phyloP scores from a whole-genome alignment of 345 rosid genomes.

The Sisymbrium altissimum region DNA sequence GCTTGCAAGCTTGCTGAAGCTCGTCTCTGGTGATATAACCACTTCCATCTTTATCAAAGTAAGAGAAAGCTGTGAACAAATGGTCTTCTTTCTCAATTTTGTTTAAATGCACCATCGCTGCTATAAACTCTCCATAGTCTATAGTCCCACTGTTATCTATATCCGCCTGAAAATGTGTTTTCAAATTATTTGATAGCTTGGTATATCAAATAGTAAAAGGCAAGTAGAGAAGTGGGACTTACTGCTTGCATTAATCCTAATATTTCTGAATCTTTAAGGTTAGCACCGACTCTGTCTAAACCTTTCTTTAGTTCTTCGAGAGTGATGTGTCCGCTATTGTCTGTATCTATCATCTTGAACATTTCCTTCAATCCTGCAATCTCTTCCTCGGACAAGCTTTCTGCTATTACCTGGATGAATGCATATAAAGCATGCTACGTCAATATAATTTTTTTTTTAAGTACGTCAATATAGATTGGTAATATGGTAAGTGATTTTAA shows the following conservation, averaged over 20 bases:
- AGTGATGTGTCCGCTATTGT: conserved; percentile 80
- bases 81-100: conserved; percentile 85
- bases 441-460: no score
- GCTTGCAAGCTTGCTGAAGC: conserved; percentile 76
- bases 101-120: conserved; percentile 93
- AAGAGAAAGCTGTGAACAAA: conserved; percentile 75
- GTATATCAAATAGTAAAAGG: not conserved
- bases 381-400: conserved; percentile 84
- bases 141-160: conserved; percentile 88
- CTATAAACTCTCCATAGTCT: conserved; percentile 85
- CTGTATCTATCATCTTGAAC: conserved; percentile 94
- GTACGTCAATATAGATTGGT: not conserved
- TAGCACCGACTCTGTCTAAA: conserved; percentile 77
- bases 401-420: conserved; percentile 71
- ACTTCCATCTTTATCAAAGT: conserved; percentile 90
- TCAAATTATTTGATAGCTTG: not conserved
- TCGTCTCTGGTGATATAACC: conserved; percentile 89
- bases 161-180: conserved; percentile 60
- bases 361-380: conserved; percentile 86
- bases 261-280: conserved; percentile 72
- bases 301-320: conserved; percentile 84
- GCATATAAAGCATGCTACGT: not conserved
- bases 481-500: not conserved
- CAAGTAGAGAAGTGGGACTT: not conserved
- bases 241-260: conserved; percentile 78